Conservation (phyloP, 2,329 filamentous ascomycete species). For the Pseudohalonectria lignicola region DNA sequence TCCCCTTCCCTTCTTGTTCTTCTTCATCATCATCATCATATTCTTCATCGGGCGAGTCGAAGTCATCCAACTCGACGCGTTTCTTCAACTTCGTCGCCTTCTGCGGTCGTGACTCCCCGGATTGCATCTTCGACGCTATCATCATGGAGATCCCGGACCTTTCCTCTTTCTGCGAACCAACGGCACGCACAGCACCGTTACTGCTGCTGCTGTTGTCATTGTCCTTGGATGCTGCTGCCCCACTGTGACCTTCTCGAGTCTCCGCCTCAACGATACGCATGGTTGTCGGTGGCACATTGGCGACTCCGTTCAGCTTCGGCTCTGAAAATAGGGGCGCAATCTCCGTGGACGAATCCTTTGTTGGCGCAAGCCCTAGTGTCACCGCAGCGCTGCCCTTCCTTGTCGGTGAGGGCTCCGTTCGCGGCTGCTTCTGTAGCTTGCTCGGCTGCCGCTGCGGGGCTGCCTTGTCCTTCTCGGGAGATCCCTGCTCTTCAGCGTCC, state of each 20-base stretch:
- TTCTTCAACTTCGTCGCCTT: slow-evolving; percentile 49
- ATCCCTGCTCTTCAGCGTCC: slow-evolving; percentile 30
- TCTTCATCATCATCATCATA: too few species aligned
- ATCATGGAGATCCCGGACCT: slow-evolving; percentile 31
- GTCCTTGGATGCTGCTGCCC: slow-evolving; percentile 11
- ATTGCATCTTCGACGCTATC: slow-evolving; percentile 24
- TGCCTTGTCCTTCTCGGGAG: slow-evolving; percentile 27
- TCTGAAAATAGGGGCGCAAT: slow-evolving; percentile 29
- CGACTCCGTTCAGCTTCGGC: slow-evolving; percentile 36
- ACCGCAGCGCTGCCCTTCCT: slow-evolving; percentile 23
- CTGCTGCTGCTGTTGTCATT: too few species aligned
- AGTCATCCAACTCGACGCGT: slow-evolving; percentile 59
- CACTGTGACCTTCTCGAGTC: slow-evolving; percentile 23
- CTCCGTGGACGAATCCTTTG: slow-evolving; percentile 25
- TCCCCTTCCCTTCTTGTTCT: too few species aligned
- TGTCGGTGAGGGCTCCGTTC: slow-evolving; percentile 34
- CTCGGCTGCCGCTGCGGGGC: slow-evolving; percentile 44
- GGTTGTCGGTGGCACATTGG: slow-evolving; percentile 43
- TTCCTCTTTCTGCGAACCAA: slow-evolving; percentile 28
- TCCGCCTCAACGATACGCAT: slow-evolving; percentile 49
- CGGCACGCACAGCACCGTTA: too few species aligned
- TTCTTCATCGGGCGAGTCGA: slow-evolving; percentile 45
- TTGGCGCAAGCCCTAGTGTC: too few species aligned
- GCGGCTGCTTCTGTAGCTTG: slow-evolving; percentile 61
- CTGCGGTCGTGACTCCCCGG: slow-evolving; percentile 36